These are phyloP conservation scores for Triticum monococcum DNA, from an alignment of 176 grass and related monocot species.

Conservation along the genomic window DNA sequence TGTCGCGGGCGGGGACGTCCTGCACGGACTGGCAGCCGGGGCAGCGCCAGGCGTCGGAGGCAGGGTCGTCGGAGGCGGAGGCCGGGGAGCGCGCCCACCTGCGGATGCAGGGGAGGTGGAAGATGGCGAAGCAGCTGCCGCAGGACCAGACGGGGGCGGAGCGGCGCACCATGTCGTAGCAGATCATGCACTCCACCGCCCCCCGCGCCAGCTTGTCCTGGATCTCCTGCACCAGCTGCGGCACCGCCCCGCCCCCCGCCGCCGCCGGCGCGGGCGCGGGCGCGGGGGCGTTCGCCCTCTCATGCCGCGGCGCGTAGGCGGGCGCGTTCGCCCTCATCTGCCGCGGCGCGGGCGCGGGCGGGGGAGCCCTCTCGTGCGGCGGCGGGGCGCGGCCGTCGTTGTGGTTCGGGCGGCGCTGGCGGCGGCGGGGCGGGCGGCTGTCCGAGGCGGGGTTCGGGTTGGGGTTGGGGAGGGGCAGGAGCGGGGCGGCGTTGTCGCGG, in stretches of 20 bases:
- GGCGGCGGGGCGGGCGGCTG: neutral
- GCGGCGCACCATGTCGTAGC: slow-evolving; percentile 94
- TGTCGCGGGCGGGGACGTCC: slow-evolving; percentile 42
- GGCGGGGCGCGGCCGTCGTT: neutral
- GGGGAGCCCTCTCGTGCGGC: slow-evolving; percentile 8
- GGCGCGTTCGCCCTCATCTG: neutral
- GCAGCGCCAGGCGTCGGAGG: slow-evolving; percentile 66
- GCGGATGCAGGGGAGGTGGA: slow-evolving; percentile 90
- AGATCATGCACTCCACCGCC: slow-evolving; percentile 96
- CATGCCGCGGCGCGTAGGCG: no score
- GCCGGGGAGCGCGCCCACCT: slow-evolving; percentile 91
- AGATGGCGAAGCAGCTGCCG: slow-evolving; percentile 90
- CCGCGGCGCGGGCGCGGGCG: neutral
- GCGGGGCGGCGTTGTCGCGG: neutral
- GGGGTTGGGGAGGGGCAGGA: slow-evolving; percentile 20
- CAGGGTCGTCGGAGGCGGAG: slow-evolving; percentile 50
- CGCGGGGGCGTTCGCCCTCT: neutral
- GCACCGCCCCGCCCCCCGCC: slow-evolving; percentile 29
- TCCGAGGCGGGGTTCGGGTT: slow-evolving; percentile 11
- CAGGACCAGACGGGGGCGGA: slow-evolving; percentile 90
- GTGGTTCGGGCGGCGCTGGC: slow-evolving; percentile 34
- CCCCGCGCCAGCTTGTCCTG: slow-evolving; percentile 77
- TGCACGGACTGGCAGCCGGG: slow-evolving; percentile 90
- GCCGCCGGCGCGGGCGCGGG: neutral
- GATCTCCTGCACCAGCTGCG: slow-evolving; percentile 98